phyloP scores from a whole-genome alignment of 2,329 filamentous ascomycete species.

The Neofusicoccum ribis region DNA sequence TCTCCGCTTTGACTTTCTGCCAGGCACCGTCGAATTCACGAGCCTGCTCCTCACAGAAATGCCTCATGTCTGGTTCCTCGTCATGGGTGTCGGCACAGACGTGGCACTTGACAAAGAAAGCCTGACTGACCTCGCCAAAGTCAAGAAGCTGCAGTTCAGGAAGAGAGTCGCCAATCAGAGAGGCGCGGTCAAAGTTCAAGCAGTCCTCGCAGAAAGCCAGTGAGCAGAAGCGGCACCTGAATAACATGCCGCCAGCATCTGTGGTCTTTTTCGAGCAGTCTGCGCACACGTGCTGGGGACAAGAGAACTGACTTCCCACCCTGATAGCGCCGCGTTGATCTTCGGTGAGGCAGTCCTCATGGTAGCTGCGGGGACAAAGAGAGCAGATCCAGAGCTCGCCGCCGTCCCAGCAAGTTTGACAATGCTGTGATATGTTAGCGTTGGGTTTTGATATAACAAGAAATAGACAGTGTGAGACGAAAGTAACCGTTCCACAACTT shows the following conservation, averaged over 20 bases:
- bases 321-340: constrained; percentile 33
- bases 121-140: constrained; percentile 44
- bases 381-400: constrained; percentile 52
- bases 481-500: too few relatives aligned
- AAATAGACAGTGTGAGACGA: neutral
- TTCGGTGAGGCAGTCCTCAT: constrained; percentile 50
- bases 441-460: constrained; percentile 21
- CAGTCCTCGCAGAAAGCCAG: constrained; percentile 61
- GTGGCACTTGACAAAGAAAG: constrained; percentile 56
- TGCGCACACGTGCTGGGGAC: constrained; percentile 57
- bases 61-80: constrained; percentile 20
- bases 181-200: constrained; percentile 53
- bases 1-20: neutral
- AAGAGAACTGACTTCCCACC: constrained; percentile 53
- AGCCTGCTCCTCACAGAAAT: neutral
- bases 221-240: constrained; percentile 54
- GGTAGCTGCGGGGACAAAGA: constrained; percentile 57
- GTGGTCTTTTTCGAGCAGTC: constrained; percentile 55
- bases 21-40: neutral
- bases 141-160: constrained; percentile 55
- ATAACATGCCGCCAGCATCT: constrained; percentile 51
- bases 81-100: constrained; percentile 35
- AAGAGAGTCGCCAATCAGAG: constrained; percentile 54
- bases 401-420: constrained; percentile 53
- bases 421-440: constrained; percentile 37